Base-by-base conservation (phyloP, 2,329 filamentous ascomycete genomes). In the Pyrenochaeta sp. region DNA sequence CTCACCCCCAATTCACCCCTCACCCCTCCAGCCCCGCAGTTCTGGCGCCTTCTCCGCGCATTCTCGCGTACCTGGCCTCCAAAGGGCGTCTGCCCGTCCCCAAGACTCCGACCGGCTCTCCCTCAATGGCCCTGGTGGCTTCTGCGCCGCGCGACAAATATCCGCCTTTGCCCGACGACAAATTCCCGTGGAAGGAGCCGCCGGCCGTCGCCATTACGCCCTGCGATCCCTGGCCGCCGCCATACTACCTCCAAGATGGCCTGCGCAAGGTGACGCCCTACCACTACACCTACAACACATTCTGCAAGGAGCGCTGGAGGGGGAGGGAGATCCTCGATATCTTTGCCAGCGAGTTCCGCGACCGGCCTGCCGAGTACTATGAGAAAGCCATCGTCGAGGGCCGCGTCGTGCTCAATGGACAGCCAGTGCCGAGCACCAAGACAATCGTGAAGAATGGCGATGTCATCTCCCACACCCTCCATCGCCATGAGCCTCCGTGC, bases 401-500 rank as follows among this genome's bases (percentile, higher is more conserved):
- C 35, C 83, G 85, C 55, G 92, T 99, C 43, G 83, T 85, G 29
- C 84, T 98, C 65, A 95, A 97, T 74, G 90, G 90, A 46, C 87
- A 91, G 66, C 77, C 77, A 17, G 87, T 91, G 3, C 82, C 85
- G 0, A 80, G 80, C 6, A 85, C 88, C 1, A 80, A 88, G 59
- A 87, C 92, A 49, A 79, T 90, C 35, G 82, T 98, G 45, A 89
- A 88, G 68, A 98, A 99, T 70, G 95, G 95, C 59, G 90, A 97
- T 71, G 79, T 96, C 50, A 89, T 99, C 49, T 94, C 91, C 10
- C 95, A 99, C 76, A 97, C 92, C 3, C 83, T 96, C 56, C 95
- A 99, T 75, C 90, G 95, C 12, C 95, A 99, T 74, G 95, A 99
- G 76, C 95, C 95, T 1, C 95, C 95, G 0, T 92, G 97, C 29